Conservation (phyloP, 257 asterid genomes). For the Solanum bulbocastanum region DNA sequence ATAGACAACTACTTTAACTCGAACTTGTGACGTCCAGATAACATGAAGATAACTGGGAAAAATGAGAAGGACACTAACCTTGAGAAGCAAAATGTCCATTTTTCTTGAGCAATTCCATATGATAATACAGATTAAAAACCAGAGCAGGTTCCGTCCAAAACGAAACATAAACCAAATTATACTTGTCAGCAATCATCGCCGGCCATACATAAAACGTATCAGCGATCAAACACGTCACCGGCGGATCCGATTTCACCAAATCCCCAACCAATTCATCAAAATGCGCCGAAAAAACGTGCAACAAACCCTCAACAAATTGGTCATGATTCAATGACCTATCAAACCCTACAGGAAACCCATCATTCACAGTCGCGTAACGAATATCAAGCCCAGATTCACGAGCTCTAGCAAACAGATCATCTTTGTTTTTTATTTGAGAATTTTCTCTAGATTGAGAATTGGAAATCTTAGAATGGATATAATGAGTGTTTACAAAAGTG, state of each 20-base stretch:
- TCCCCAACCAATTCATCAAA: constrained; percentile 46
- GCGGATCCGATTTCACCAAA: constrained; percentile 33
- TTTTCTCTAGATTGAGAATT: constrained; percentile 23
- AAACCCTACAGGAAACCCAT: constrained; percentile 53
- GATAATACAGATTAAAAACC: constrained; percentile 53
- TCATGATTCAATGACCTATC: constrained; percentile 54
- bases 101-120: constrained; percentile 50
- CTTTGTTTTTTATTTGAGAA: background rate
- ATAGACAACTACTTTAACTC: background rate
- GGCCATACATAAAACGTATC: constrained; percentile 64
- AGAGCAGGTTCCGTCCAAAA: constrained; percentile 77
- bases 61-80: constrained; percentile 14
- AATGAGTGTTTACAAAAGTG: constrained; percentile 64
- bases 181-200: constrained; percentile 42
- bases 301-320: constrained; percentile 52
- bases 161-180: constrained; percentile 44
- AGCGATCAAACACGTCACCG: constrained; percentile 46
- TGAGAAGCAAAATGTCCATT: constrained; percentile 52
- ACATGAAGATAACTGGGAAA: background rate
- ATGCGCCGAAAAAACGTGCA: constrained; percentile 43
- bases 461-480: constrained; percentile 56
- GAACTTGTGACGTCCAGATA: background rate
- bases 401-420: constrained; percentile 46
- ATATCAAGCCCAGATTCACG: constrained; percentile 59
- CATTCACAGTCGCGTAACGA: constrained; percentile 54